Evolutionary conservation across 2,329 filamentous ascomycete genomes (phyloP).

Genomic region (Cladosporium austrohemisphaericum): DNA sequence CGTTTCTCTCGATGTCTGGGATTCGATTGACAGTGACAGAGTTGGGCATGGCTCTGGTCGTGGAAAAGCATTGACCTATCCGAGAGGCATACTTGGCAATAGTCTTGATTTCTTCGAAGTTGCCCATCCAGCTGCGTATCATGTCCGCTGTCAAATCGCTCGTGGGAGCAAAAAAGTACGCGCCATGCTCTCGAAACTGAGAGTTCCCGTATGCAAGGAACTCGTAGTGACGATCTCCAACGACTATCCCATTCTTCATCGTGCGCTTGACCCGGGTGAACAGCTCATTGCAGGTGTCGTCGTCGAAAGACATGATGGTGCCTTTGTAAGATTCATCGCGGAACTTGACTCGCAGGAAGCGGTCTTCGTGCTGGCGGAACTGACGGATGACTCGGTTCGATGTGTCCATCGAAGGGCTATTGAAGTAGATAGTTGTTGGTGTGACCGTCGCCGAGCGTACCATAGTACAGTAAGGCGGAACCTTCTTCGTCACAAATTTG

Average conservation of each 20-base stretch:
- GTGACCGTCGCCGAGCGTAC: conserved; percentile 77
- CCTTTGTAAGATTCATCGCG: conserved; percentile 68
- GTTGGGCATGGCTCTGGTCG: conserved; percentile 70
- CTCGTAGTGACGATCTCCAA: conserved; percentile 78
- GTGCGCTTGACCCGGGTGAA: conserved; percentile 70
- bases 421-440: conserved; percentile 75
- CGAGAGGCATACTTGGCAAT: conserved; percentile 89
- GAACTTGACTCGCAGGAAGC: conserved; percentile 86
- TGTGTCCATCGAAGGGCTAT: conserved; percentile 73
- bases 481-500: conserved; percentile 24
- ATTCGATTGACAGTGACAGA: conserved; percentile 57
- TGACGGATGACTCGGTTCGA: conserved; percentile 82
- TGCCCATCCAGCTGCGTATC: conserved; percentile 83
- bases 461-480: conserved; percentile 67
- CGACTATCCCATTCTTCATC: conserved; percentile 71
- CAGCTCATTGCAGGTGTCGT: conserved; percentile 44
- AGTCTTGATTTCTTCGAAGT: conserved; percentile 73
- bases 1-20: conserved; percentile 65
- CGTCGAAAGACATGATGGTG: conserved; percentile 29
- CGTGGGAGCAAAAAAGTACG: conserved; percentile 83
- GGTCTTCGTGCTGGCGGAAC: conserved; percentile 65
- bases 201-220: conserved; percentile 96
- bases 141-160: conserved; percentile 64
- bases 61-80: conserved; percentile 93
- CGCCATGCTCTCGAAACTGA: conserved; percentile 85